Conservation (phyloP, 2,329 filamentous ascomycete genomes). For the Beauveria varroae region DNA sequence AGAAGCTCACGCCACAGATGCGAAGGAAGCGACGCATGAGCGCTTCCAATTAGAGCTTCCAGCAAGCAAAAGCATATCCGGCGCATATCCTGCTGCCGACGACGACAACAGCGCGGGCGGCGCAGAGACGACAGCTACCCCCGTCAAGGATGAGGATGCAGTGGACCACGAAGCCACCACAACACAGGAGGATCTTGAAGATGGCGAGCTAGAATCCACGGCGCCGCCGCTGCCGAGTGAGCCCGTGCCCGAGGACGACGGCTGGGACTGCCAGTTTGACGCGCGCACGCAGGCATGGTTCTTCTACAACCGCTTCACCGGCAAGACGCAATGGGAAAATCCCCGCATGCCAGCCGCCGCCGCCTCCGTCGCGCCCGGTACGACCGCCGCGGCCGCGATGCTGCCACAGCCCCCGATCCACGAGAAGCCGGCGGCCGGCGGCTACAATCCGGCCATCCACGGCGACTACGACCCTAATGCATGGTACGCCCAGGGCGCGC, state of each 20-base stretch:
- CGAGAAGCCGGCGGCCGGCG: slow-evolving; percentile 47
- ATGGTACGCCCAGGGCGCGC: slow-evolving; percentile 69
- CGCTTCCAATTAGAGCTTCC: background rate
- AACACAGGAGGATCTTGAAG: slow-evolving; percentile 13
- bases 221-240: slow-evolving; percentile 29
- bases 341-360: slow-evolving; percentile 55
- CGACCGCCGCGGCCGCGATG: slow-evolving; percentile 7
- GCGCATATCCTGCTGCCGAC: background rate
- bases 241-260: slow-evolving; percentile 57
- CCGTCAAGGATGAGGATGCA: background rate
- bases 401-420: slow-evolving; percentile 26
- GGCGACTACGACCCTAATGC: slow-evolving; percentile 94
- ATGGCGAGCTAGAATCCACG: slow-evolving; percentile 18
- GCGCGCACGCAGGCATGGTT: slow-evolving; percentile 61
- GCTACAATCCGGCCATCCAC: slow-evolving; percentile 94
- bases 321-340: slow-evolving; percentile 76
- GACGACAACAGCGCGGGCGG: background rate
- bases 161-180: background rate
- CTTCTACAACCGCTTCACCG: slow-evolving; percentile 77
- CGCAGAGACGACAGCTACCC: background rate
- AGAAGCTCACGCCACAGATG: background rate
- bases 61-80: background rate
- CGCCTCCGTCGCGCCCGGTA: slow-evolving; percentile 18
- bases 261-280: slow-evolving; percentile 80
- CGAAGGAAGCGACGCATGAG: background rate